Percentiles rank a stretch among this genome's conserved stretches.
Conservation (phyloP, 2,329 filamentous ascomycete species). For the Phaeophleospora eucalypticola region DNA sequence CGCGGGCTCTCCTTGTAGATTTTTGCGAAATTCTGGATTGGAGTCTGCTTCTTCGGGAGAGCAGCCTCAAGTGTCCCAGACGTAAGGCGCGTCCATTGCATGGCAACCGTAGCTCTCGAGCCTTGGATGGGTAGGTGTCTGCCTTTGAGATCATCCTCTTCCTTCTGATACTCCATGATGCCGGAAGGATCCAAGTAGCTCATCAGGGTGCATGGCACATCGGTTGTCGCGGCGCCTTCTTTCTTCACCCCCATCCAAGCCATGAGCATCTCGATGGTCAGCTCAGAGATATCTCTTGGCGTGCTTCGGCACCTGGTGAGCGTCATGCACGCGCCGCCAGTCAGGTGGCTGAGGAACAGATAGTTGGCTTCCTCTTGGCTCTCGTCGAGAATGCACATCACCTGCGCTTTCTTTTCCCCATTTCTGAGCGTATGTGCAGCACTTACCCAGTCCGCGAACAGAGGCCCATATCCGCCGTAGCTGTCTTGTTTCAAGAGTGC, state of each 20-base stretch:
- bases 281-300: constrained; percentile 12
- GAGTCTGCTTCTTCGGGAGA: not conserved
- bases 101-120: not conserved
- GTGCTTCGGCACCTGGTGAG: not conserved
- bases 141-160: no score
- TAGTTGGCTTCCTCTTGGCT: constrained; percentile 3
- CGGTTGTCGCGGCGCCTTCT: not conserved
- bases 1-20: constrained; percentile 5
- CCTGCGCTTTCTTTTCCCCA: constrained; percentile 11
- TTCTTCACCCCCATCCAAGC: constrained; percentile 17
- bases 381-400: constrained; percentile 8
- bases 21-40: constrained; percentile 5
- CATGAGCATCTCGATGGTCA: constrained; percentile 10
- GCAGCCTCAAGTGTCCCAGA: not conserved
- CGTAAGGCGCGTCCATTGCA: not conserved
- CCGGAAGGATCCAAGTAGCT: not conserved
- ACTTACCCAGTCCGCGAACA: constrained; percentile 13
- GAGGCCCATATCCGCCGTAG: constrained; percentile 7
- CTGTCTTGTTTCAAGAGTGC: constrained; percentile 7
- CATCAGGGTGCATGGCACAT: constrained; percentile 1
- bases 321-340: not conserved
- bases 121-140: not conserved
- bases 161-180: not conserved
- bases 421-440: constrained; percentile 5
- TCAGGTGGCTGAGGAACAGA: not conserved